Evolutionary conservation across 2,329 filamentous ascomycete genomes (phyloP), one percentile per base, ranked within the genome.

Genomic region (Chlorencoelia australis): DNA sequence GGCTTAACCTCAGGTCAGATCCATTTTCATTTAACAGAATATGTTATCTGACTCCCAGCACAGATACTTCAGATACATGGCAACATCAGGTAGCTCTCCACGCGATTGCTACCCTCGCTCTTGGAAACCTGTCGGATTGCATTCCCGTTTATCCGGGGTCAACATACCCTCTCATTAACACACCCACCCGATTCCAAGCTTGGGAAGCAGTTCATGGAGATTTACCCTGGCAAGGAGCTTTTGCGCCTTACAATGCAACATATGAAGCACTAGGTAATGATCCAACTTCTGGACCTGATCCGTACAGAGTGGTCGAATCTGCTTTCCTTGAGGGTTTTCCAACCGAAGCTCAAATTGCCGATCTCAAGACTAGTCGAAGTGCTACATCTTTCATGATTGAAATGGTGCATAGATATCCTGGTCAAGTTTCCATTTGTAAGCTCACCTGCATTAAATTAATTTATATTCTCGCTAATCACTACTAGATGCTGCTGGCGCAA

Each of bases 301-400:
- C 67, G 1, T 51, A 56, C 19, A 56, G 60, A 2, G 56, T 69
- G 28, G 55, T 55, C 13, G 50, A 50, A 30, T 49, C 52, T 0
- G 66, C 66, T 1, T 66, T 69, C 41, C 42, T 53, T 4, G 64
- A 68, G 37, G 66, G 66, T 5, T 67, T 56, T 42, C 66, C 67
- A 2, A 67, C 63, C 45, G 60, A 51, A n/a, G 63, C 59, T 3
- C 51, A 59, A 14, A 56, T 59, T 3, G 44, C 50, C 13, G 56
- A 10, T 10, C 17, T 39, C 18, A 35, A 39, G 18, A 15, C 10
- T 1, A 19, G 61, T 30, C 56, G 57, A 17, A 55, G 52, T 30
- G 63, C 64, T 4, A 65, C 63, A 1, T 56, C 58, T 15, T 69
- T 65, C 49, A 63, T 70, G 62, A 56, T 69, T 21, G 57, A 65